Percentiles rank a stretch among this genome's conserved stretches.
phyloP scores from a whole-genome alignment of 257 asterid genomes.

The Thymus quinquecostatus region DNA sequence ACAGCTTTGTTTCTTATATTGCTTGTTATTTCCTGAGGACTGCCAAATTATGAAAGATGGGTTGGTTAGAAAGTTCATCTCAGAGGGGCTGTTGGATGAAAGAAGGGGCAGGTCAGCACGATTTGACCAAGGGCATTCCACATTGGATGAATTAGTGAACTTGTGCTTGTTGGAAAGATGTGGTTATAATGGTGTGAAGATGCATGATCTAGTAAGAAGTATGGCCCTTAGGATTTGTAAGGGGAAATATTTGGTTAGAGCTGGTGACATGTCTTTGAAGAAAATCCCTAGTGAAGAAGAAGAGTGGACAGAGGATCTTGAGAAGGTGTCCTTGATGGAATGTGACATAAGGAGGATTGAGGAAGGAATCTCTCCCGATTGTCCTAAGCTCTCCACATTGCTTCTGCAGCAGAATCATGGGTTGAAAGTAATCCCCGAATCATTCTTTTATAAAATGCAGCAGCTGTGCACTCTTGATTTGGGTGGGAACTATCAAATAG shows the following conservation, averaged over 20 bases:
- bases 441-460: too few species aligned
- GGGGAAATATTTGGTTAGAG: constrained; percentile 15
- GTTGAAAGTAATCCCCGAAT: too few species aligned
- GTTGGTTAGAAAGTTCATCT: neutral
- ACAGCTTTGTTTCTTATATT: constrained; percentile 11
- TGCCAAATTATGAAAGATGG: neutral
- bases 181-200: neutral
- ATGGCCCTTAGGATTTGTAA: neutral
- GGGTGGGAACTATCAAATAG: too few species aligned
- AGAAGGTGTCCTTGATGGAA: too few species aligned
- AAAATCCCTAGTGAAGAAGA: too few species aligned
- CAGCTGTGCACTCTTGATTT: too few species aligned
- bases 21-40: constrained; percentile 27
- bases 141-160: constrained; percentile 18
- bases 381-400: too few species aligned
- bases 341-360: too few species aligned
- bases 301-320: too few species aligned
- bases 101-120: constrained; percentile 14
- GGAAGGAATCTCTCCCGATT: too few species aligned
- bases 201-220: constrained; percentile 21
- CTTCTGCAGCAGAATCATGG: too few species aligned
- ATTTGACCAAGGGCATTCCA: constrained; percentile 6
- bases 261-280: constrained; percentile 16
- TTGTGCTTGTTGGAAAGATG: constrained; percentile 23
- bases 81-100: constrained; percentile 25